A percentile compares a stretch with the other conserved stretches of the same genome.
Conservation (phyloP, 306 rosid genomes). For the Vigna angularis region DNA sequence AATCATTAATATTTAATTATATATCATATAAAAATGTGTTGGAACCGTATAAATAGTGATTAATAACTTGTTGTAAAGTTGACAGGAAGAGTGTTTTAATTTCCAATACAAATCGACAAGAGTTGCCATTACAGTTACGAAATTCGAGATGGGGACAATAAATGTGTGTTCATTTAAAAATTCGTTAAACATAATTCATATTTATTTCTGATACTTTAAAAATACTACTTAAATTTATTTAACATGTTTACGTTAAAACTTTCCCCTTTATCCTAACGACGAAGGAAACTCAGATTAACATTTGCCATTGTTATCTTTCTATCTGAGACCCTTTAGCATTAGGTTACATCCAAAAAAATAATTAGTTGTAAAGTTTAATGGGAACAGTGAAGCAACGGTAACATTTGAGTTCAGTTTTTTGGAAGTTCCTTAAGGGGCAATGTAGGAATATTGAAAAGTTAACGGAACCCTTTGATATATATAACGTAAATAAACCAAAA, state of each 20-base stretch:
- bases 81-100: not conserved
- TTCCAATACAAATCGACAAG: not conserved
- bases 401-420: conserved; percentile 67
- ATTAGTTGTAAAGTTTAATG: conserved; percentile 45
- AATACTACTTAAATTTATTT: not conserved
- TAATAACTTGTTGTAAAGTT: not conserved
- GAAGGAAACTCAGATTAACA: not conserved
- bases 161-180: not conserved
- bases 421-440: conserved; percentile 80
- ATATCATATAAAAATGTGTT: too few relatives aligned
- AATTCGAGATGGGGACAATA: not conserved
- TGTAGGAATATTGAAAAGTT: conserved; percentile 58
- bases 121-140: not conserved
- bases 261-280: not conserved
- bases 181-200: not conserved
- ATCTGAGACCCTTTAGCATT: conserved; percentile 6
- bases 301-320: conserved; percentile 10
- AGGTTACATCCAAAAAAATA: not conserved
- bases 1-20: too few relatives aligned
- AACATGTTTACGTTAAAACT: not conserved
- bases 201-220: not conserved
- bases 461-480: conserved; percentile 66
- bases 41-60: too few relatives aligned
- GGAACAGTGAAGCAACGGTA: conserved; percentile 82
- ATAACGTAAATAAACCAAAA: conserved; percentile 37